These are phyloP conservation scores for Mesostigma viride DNA, from an alignment of 139 green algal species.

Conservation along the genomic window DNA sequence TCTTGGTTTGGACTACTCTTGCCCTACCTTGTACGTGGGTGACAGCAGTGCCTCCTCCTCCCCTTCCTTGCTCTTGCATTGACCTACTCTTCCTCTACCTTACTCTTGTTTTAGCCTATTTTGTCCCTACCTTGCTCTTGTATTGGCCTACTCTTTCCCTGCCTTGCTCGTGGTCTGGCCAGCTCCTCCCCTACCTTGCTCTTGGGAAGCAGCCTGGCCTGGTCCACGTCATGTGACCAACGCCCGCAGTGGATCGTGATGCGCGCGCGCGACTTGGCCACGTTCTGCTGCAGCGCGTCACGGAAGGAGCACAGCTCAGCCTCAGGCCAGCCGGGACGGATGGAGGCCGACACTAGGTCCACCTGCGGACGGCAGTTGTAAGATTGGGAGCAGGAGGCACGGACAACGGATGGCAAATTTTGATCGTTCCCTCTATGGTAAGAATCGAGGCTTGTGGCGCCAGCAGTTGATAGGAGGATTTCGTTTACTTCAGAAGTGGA, in stretches of 20 bases:
- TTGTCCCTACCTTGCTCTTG: too few relatives aligned
- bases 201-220: constrained; percentile 16
- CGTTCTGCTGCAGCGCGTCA: constrained; percentile 2
- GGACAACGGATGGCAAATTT: background rate
- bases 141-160: too few relatives aligned
- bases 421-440: background rate
- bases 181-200: too few relatives aligned
- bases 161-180: too few relatives aligned
- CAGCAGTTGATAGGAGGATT: background rate
- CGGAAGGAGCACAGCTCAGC: constrained; percentile 7
- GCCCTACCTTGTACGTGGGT: too few relatives aligned
- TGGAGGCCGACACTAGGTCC: constrained; percentile 11
- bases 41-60: too few relatives aligned
- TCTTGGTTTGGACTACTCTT: too few relatives aligned
- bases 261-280: background rate
- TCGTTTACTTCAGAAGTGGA: background rate
- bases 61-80: too few relatives aligned
- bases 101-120: too few relatives aligned
- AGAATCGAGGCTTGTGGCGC: background rate
- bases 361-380: constrained; percentile 5
- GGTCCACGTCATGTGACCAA: constrained; percentile 23
- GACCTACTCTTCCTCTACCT: too few relatives aligned
- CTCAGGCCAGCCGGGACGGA: background rate
- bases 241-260: constrained; percentile 23
- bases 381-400: background rate